Base-by-base conservation (phyloP, 192 early-diverging fungal species). In the Coemansia sp. region DNA sequence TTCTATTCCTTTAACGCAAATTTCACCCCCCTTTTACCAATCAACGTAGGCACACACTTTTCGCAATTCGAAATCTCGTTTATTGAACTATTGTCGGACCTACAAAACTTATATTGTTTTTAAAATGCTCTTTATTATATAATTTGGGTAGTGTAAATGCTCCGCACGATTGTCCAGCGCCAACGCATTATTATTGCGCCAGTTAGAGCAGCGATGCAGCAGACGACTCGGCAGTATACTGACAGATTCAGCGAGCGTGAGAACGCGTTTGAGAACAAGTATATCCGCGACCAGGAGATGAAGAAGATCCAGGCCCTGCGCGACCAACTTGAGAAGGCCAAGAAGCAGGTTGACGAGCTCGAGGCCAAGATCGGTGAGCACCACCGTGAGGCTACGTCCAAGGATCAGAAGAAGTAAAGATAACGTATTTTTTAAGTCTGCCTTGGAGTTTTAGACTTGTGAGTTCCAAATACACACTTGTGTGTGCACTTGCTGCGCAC, bases 191-290 rank as follows among this genome's bases (percentile, higher is more conserved):
- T 68, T 28, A 49, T 58, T 17, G 35, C 58, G 23, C 73, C 75
- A 8, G 58, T 62, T 9, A 63, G 46, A 21, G 39, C 60, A 10
- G 58, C 67, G 6, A 47, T 73, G 23, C 13, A 46, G n/a, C 80
- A 69, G 55, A 38, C 16, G 16, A 69, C 72, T 46, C 39, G 43
- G 16, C 75, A 83, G 50, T 32, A 57, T 13, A 63, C 62, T 3
- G 80, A 83, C 80, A 65, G 55, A 69, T 83, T 83, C 60, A 39
- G 69, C 69, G 73, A 83, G 67, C 80, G 80, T 50, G 82, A 84
- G 75, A 72, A 60, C 17, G 82, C 82, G 0, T 66, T 70, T 11
- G 82, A 84, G 72, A 84, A 79, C 82, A 72, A 72, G 77, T 84
- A 79, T 53, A 74, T 79, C 33, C 82, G 67, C 74, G 68, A 84